A percentile compares a stretch with the other conserved stretches of the same genome.
Evolutionary conservation across 1,139 yeast species (phyloP).

Genomic region (Nakaseomyces nivariensis): DNA sequence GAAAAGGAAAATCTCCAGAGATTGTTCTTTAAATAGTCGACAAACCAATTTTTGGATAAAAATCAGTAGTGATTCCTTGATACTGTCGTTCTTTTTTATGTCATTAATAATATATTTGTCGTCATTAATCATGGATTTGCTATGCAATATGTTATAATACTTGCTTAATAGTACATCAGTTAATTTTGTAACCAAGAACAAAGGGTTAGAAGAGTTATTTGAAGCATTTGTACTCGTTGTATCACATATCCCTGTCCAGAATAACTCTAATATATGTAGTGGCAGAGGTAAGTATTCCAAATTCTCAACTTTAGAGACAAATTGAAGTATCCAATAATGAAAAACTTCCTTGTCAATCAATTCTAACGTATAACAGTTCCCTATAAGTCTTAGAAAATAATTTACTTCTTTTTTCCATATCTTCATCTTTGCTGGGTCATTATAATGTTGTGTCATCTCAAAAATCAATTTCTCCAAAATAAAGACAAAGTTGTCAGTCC

Average conservation of each 20-base stretch:
- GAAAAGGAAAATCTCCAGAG: conserved; percentile 61
- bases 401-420: conserved; percentile 46
- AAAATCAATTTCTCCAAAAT: conserved; percentile 24
- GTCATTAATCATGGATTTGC: conserved; percentile 30
- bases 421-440: conserved; percentile 22
- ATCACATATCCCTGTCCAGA: conserved; percentile 53
- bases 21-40: conserved; percentile 45
- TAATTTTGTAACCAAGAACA: conserved; percentile 47
- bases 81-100: conserved; percentile 28
- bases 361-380: conserved; percentile 58
- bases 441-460: conserved; percentile 26
- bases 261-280: conserved; percentile 49
- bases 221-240: not conserved
- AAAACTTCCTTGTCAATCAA: conserved; percentile 55
- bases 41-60: conserved; percentile 33
- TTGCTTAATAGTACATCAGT: conserved; percentile 44
- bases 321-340: conserved; percentile 51
- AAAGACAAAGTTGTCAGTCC: conserved; percentile 48
- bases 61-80: conserved; percentile 21
- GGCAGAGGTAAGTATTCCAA: conserved; percentile 41
- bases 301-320: conserved; percentile 40
- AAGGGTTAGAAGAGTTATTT: conserved; percentile 7
- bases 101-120: conserved; percentile 33
- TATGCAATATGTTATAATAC: conserved; percentile 25
- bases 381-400: conserved; percentile 50